Conservation (phyloP, 768 basidiomycete species). For the Rhizopogon sp. region DNA sequence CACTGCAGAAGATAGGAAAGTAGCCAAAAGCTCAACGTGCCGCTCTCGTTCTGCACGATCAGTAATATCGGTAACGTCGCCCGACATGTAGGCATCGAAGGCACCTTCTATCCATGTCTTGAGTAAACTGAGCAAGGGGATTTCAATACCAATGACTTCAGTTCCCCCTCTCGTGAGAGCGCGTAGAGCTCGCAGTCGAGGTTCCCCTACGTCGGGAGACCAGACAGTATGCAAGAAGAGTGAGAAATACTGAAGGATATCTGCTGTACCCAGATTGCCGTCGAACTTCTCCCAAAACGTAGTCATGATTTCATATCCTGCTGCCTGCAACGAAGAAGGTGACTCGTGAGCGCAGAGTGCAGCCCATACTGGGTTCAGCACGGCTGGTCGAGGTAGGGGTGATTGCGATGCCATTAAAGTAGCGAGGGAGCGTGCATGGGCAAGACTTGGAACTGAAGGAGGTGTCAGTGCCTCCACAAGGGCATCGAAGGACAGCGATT, state of each 20-base stretch:
- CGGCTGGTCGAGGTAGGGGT: conserved; percentile 48
- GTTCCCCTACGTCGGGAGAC: conserved; percentile 67
- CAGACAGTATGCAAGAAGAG: conserved; percentile 54
- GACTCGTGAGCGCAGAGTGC: conserved; percentile 51
- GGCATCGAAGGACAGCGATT: conserved; percentile 34
- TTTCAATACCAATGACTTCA: conserved; percentile 63
- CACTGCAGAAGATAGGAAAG: conserved; percentile 49
- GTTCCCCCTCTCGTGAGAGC: conserved; percentile 58
- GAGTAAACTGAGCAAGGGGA: conserved; percentile 47
- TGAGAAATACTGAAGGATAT: conserved; percentile 59
- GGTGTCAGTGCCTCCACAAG: conserved; percentile 42
- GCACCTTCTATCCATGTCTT: conserved; percentile 64
- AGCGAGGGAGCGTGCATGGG: conserved; percentile 59
- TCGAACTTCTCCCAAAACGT: conserved; percentile 64
- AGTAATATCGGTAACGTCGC: conserved; percentile 29
- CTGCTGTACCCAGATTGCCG: conserved; percentile 42
- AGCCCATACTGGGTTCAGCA: conserved; percentile 56
- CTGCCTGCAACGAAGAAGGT: conserved; percentile 54
- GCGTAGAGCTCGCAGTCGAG: conserved; percentile 60
- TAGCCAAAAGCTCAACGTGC: conserved; percentile 54
- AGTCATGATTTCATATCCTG: conserved; percentile 68
- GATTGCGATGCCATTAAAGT: conserved; percentile 43
- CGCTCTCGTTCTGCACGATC: conserved; percentile 59
- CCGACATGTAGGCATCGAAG: conserved; percentile 44
- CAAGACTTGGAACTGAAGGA: conserved; percentile 60